phyloP scores from a whole-genome alignment of 2,329 filamentous ascomycete genomes.

The Fusarium continuum region DNA sequence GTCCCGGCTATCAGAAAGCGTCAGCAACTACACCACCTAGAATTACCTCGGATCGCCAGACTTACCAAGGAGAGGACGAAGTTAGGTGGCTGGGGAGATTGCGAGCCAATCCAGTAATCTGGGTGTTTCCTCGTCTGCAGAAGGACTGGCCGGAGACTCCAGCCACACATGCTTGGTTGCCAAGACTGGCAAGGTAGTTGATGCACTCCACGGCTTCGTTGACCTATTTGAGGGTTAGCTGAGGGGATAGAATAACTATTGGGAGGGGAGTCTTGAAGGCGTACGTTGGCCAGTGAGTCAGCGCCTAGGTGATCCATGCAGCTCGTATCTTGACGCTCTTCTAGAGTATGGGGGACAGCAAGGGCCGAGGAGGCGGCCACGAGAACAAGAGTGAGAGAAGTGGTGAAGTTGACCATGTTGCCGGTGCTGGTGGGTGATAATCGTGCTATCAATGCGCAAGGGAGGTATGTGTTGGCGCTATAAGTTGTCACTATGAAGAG shows the following conservation, averaged over 20 bases:
- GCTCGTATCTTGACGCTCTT: background rate
- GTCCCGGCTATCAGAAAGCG: background rate
- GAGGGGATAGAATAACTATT: fast-evolving
- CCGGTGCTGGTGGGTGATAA: background rate
- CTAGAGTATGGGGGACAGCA: background rate
- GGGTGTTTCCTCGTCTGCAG: conserved; percentile 21
- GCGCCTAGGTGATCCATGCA: conserved; percentile 2
- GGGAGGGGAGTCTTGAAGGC: background rate
- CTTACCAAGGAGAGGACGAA: conserved; percentile 9
- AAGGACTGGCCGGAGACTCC: background rate
- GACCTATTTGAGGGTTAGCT: background rate
- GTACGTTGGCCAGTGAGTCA: background rate
- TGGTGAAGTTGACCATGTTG: conserved; percentile 18
- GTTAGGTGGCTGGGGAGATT: background rate
- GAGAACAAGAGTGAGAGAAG: conserved; percentile 1
- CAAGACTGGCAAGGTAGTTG: conserved; percentile 21
- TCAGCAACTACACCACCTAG: background rate
- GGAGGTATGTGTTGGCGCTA: background rate
- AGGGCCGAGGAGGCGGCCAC: background rate
- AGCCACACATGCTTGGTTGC: background rate
- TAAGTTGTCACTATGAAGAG: background rate
- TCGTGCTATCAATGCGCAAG: background rate
- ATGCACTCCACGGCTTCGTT: conserved; percentile 20
- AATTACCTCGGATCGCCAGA: background rate
- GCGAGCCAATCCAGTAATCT: conserved; percentile 7